These are phyloP conservation scores for Plasmodium gonderi DNA, from an alignment of 169 alveolate genomes.

Conservation along the genomic window DNA sequence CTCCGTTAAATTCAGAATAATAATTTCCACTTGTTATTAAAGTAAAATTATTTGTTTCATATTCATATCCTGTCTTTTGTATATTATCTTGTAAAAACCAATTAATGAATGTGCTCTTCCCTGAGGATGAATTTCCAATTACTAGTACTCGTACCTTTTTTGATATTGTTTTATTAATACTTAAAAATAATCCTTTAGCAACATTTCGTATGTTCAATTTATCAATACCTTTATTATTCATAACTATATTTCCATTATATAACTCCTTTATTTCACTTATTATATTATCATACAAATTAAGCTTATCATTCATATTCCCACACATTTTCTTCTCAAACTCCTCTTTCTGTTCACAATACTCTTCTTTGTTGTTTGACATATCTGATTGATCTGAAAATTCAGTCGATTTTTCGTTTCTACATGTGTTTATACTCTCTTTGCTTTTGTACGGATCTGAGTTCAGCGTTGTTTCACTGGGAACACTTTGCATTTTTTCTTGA, in stretches of 20 bases:
- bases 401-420: constrained; percentile 30
- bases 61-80: constrained; percentile 84
- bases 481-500: constrained; percentile 19
- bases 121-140: constrained; percentile 87
- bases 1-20: constrained; percentile 77
- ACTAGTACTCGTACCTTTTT: constrained; percentile 79
- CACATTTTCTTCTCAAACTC: constrained; percentile 37
- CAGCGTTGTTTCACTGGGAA: constrained; percentile 52
- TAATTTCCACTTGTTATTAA: constrained; percentile 80
- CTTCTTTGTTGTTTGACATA: constrained; percentile 21
- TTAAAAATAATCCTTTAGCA: constrained; percentile 8
- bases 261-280: constrained; percentile 66
- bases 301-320: constrained; percentile 35
- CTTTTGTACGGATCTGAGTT: constrained; percentile 36
- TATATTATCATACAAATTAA: constrained; percentile 44
- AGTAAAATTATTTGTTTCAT: constrained; percentile 85
- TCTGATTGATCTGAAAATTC: constrained; percentile 43
- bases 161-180: constrained; percentile 31
- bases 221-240: constrained; percentile 60
- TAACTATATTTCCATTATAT: constrained; percentile 57
- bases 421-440: background rate
- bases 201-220: background rate
- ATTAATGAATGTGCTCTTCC: constrained; percentile 86
- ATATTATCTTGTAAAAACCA: constrained; percentile 84
- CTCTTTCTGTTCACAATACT: constrained; percentile 5